Evolutionary conservation across 345 rosid species (phyloP).

Genomic region (Brassica juncea): DNA sequence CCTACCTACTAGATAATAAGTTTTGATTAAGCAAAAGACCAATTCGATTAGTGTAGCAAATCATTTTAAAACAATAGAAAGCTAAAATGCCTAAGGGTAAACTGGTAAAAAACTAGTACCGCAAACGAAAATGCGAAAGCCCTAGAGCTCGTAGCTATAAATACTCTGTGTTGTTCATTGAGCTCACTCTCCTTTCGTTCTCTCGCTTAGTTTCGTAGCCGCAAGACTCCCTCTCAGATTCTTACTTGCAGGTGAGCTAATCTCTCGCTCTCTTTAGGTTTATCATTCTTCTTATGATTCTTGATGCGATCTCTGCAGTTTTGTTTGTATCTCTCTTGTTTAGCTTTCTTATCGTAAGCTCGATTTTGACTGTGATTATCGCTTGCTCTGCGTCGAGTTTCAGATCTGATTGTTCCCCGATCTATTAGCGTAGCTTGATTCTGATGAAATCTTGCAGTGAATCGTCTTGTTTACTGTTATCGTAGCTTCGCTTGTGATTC

Average conservation of each 20-base stretch:
- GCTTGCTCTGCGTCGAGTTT: neutral
- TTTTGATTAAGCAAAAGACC: neutral
- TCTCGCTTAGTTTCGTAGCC: slow-evolving; percentile 18
- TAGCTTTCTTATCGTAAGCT: neutral
- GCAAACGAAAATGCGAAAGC: slow-evolving; percentile 9
- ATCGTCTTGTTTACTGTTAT: neutral
- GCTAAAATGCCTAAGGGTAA: slow-evolving; percentile 27
- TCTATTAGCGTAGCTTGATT: neutral
- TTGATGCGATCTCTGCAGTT: neutral
- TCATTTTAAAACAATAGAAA: too few species aligned
- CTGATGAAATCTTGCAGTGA: neutral
- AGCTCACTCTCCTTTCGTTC: neutral
- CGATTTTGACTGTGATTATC: neutral
- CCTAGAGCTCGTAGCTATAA: slow-evolving; percentile 31
- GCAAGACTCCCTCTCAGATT: slow-evolving; percentile 23
- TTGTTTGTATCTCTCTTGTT: neutral
- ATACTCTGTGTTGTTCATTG: neutral
- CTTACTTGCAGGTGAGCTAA: slow-evolving; percentile 32
- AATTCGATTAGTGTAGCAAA: neutral
- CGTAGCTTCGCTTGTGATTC: neutral
- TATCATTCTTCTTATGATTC: neutral
- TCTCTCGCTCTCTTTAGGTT: neutral
- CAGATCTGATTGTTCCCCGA: slow-evolving; percentile 2
- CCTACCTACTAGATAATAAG: neutral
- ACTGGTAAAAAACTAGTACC: neutral